Conservation (phyloP, 116 monocot genomes). For the Thalassia testudinum region DNA sequence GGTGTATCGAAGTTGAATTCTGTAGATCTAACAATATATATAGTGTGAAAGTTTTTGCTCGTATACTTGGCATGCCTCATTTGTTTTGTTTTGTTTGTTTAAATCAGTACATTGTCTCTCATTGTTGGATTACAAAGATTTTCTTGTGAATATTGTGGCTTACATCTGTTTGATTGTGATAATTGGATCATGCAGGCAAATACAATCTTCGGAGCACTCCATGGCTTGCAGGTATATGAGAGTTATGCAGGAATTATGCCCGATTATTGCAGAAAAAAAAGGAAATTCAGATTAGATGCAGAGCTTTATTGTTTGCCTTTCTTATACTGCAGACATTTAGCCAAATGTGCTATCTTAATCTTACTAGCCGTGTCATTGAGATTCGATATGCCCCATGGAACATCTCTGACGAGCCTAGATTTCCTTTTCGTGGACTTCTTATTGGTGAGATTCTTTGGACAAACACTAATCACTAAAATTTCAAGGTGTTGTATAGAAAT, state of each 20-base stretch:
- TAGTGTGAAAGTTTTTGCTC: too few species aligned
- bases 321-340: conserved; percentile 68
- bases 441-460: conserved; percentile 42
- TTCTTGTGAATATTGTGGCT: too few species aligned
- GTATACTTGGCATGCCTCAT: too few species aligned
- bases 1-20: too few species aligned
- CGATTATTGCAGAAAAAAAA: neutral
- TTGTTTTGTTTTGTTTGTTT: too few species aligned
- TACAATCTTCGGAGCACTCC: conserved; percentile 89
- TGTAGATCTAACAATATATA: too few species aligned
- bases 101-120: too few species aligned
- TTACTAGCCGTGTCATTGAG: conserved; percentile 34
- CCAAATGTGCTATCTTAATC: conserved; percentile 70
- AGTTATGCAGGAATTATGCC: neutral
- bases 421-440: conserved; percentile 75
- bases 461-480: neutral
- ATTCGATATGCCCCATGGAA: conserved; percentile 56
- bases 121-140: too few species aligned
- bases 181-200: conserved; percentile 69
- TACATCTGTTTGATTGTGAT: too few species aligned
- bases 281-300: neutral
- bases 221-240: conserved; percentile 66
- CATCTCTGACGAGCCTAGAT: conserved; percentile 65
- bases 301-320: neutral
- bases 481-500: neutral